phyloP scores from a whole-genome alignment of 306 rosid species.

The Coriaria nepalensis region DNA sequence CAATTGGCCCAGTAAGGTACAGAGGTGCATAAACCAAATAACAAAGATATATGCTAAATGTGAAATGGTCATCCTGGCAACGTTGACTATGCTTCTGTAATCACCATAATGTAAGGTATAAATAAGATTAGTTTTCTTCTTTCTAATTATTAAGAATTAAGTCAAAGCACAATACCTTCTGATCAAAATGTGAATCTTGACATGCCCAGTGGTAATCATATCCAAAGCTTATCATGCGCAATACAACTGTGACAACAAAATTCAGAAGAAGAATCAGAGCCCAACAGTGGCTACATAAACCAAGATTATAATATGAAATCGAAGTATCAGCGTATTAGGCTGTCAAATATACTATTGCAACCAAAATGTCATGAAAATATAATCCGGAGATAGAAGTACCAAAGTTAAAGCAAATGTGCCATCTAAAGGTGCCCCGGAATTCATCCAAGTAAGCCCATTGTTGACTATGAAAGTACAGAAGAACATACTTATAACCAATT shows the following conservation, averaged over 20 bases:
- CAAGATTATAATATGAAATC: not conserved
- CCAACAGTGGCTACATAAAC: no score
- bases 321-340: not conserved
- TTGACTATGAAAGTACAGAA: conserved; percentile 32
- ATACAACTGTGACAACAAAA: conserved; percentile 55
- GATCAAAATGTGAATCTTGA: conserved; percentile 49
- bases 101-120: conserved; percentile 18
- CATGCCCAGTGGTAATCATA: conserved; percentile 76
- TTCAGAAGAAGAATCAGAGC: not conserved
- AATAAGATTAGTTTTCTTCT: conserved; percentile 3
- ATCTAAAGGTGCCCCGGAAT: conserved; percentile 79
- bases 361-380: conserved; percentile 3
- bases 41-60: conserved; percentile 49
- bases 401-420: conserved; percentile 96
- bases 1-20: conserved; percentile 81
- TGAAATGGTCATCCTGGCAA: conserved; percentile 49
- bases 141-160: no score
- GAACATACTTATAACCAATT: conserved; percentile 6
- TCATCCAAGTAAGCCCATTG: conserved; percentile 63
- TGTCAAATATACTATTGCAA: conserved; percentile 8
- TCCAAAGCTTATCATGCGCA: conserved; percentile 96
- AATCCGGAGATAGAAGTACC: conserved; percentile 33
- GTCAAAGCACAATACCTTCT: conserved; percentile 34
- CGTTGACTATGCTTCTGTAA: conserved; percentile 74
- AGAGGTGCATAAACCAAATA: conserved; percentile 87